These are phyloP conservation scores for Aschersonia sp. DNA, from an alignment of 2,329 filamentous ascomycete species.

Conservation along the genomic window DNA sequence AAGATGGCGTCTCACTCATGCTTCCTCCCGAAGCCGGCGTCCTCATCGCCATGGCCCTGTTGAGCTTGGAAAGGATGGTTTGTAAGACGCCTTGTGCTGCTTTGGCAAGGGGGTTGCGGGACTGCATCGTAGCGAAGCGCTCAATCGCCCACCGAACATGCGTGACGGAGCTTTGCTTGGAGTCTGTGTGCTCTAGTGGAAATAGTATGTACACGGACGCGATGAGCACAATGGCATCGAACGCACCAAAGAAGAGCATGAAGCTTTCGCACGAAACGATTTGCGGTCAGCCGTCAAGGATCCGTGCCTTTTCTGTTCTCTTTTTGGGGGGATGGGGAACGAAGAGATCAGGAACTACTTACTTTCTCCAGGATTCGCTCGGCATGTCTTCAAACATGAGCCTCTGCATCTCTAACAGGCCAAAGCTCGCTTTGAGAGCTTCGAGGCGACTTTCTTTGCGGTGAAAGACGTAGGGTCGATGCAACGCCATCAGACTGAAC, in stretches of 20 bases:
- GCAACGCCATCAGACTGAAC: slow-evolving; percentile 44
- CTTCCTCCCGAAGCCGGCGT: slow-evolving; percentile 6
- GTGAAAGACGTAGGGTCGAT: slow-evolving; percentile 48
- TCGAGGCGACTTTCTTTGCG: slow-evolving; percentile 36
- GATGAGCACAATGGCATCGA: slow-evolving; percentile 48
- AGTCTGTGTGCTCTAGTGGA: slow-evolving; percentile 36
- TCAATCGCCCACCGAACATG: slow-evolving; percentile 47
- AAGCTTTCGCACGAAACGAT: slow-evolving; percentile 18
- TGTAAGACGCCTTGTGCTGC: slow-evolving; percentile 39
- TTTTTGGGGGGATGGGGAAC: too few relatives aligned
- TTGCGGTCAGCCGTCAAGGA: too few relatives aligned
- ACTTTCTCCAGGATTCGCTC: slow-evolving; percentile 33
- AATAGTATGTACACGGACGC: slow-evolving; percentile 48
- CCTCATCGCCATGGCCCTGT: slow-evolving; percentile 24
- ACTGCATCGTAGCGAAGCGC: slow-evolving; percentile 40
- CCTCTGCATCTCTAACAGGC: slow-evolving; percentile 40
- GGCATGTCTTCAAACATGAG: slow-evolving; percentile 31
- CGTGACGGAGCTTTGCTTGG: slow-evolving; percentile 31
- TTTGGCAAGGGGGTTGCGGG: slow-evolving; percentile 36
- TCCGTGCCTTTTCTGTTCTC: too few relatives aligned
- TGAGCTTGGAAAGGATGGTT: slow-evolving; percentile 38
- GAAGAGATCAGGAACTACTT: slow-evolving; percentile 3
- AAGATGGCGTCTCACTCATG: slow-evolving; percentile 4
- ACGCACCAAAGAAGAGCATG: slow-evolving; percentile 46
- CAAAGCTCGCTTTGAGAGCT: slow-evolving; percentile 39